Conservation (phyloP, 2,329 filamentous ascomycete species). For the Diaporthe destruens region DNA sequence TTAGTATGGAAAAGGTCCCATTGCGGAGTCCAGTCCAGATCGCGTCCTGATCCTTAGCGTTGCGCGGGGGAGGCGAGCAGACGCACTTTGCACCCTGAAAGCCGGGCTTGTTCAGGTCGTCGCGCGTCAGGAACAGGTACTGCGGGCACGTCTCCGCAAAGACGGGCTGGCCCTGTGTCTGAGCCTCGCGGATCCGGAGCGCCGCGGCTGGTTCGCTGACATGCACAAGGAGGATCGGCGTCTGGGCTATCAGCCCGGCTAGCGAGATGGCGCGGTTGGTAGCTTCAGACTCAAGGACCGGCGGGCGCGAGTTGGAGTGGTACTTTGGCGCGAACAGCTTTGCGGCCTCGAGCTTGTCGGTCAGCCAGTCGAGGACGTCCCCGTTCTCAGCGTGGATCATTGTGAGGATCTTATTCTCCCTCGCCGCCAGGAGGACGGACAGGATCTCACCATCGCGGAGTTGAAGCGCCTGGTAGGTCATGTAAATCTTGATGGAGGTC, state of each 20-base stretch:
- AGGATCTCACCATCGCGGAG: constrained; percentile 63
- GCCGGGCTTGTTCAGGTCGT: constrained; percentile 61
- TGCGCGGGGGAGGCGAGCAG: constrained; percentile 65
- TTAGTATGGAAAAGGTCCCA: constrained; percentile 65
- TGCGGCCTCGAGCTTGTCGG: constrained; percentile 62
- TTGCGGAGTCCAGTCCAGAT: constrained; percentile 65
- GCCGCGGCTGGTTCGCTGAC: constrained; percentile 62
- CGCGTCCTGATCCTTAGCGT: constrained; percentile 59
- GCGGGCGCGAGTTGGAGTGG: constrained; percentile 62
- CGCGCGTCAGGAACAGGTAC: constrained; percentile 65
- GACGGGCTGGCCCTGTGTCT: constrained; percentile 61
- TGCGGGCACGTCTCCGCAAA: constrained; percentile 69
- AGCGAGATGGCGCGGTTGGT: constrained; percentile 66
- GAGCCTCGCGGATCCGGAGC: constrained; percentile 59
- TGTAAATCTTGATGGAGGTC: constrained; percentile 64
- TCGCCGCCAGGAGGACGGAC: constrained; percentile 62
- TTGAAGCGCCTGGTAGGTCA: constrained; percentile 65
- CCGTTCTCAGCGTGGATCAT: constrained; percentile 69
- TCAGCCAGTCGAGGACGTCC: constrained; percentile 67
- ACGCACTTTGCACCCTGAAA: constrained; percentile 69
- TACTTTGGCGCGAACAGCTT: constrained; percentile 63
- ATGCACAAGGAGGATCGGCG: constrained; percentile 67
- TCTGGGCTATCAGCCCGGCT: constrained; percentile 60
- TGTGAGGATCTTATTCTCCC: constrained; percentile 61
- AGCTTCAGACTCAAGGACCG: constrained; percentile 64